Evolutionary conservation across 257 asterid genomes (phyloP).

Genomic region (Oldenlandia corymbosa): DNA sequence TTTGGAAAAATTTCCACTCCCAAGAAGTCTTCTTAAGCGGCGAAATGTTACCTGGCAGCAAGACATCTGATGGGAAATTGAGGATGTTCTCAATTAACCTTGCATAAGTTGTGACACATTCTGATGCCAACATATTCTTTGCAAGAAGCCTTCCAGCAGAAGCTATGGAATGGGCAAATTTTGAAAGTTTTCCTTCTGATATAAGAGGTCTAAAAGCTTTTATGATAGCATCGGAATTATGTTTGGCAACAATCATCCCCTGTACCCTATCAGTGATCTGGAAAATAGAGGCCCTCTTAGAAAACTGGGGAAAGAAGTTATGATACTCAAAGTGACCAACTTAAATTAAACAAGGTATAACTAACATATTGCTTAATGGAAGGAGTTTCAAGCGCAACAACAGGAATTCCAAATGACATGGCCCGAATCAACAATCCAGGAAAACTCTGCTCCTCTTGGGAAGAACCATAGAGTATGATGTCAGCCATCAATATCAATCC

Average conservation of each 20-base stretch:
- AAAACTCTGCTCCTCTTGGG: slow-evolving; percentile 91
- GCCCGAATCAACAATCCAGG: slow-evolving; percentile 84
- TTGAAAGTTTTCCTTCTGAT: slow-evolving; percentile 59
- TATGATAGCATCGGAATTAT: slow-evolving; percentile 53
- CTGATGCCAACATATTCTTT: slow-evolving; percentile 79
- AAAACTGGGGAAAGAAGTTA: slow-evolving; percentile 16
- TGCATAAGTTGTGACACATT: slow-evolving; percentile 62
- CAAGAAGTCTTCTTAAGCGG: slow-evolving; percentile 54
- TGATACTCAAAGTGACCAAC: not conserved
- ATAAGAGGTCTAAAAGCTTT: slow-evolving; percentile 63
- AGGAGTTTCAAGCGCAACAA: slow-evolving; percentile 71
- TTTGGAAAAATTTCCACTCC: slow-evolving; percentile 70
- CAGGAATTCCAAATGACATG: slow-evolving; percentile 86
- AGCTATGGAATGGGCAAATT: slow-evolving; percentile 61
- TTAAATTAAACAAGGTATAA: slow-evolving; percentile 14
- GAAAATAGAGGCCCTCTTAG: slow-evolving; percentile 19
- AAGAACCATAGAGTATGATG: slow-evolving; percentile 73
- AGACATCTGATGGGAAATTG: slow-evolving; percentile 84
- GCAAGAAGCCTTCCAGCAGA: slow-evolving; percentile 73
- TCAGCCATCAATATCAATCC: slow-evolving; percentile 85
- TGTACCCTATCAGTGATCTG: slow-evolving; percentile 87
- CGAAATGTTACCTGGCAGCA: slow-evolving; percentile 59
- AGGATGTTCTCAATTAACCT: slow-evolving; percentile 64
- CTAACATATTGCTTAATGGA: slow-evolving; percentile 68
- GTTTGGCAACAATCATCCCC: slow-evolving; percentile 58